Base-by-base conservation (phyloP, 345 rosid species). In the Cardiospermum halicacabum region DNA sequence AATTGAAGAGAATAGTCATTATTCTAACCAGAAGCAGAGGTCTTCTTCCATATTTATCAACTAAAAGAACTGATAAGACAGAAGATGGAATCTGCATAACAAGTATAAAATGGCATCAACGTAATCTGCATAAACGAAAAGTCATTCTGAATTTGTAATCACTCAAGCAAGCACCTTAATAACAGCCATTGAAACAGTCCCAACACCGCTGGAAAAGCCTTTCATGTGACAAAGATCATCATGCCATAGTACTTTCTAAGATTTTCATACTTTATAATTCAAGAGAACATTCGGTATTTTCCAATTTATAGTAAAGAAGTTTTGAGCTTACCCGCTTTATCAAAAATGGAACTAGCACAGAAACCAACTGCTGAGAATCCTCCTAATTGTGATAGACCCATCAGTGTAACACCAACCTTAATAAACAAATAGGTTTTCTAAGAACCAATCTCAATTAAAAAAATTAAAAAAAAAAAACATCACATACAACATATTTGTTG, bases 351-450 rank as follows among this genome's bases (percentile, higher is more conserved):
- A 60, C 79, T 74, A 18, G 85, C 67, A 48, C 81, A 87, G 66
- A 40, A 85, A 13, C 78, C 59, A 53, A 87, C 24, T 15, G 73
- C 86, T 28, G 37, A 58, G 24, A 63, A 21, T 43, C 90, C 90
- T 22, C 74, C 75, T 24, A 83, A 54, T 70, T 80, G 82, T 72
- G 83, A 39, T 78, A 34, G 15, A 76, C 1, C n/a, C 83, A 76
- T 83, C 43, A 86, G 4, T 7, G 86, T 86, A 53, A 83, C 53
- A 54, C 88, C 94, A 45, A 75, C 73, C 88, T 87, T 64, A 50
- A 42, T 40, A 24, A 22, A n/a, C n/a, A n/a, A n/a, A 7, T 49
- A 62, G 7, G 13, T 16, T 28, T n/a, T n/a, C n/a, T n/a, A n/a
- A n/a, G n/a, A n/a, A n/a, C n/a, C n/a, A n/a, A n/a, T n/a, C n/a